Conservation (phyloP, 2,329 filamentous ascomycete species). For the Penicillium sp. region DNA sequence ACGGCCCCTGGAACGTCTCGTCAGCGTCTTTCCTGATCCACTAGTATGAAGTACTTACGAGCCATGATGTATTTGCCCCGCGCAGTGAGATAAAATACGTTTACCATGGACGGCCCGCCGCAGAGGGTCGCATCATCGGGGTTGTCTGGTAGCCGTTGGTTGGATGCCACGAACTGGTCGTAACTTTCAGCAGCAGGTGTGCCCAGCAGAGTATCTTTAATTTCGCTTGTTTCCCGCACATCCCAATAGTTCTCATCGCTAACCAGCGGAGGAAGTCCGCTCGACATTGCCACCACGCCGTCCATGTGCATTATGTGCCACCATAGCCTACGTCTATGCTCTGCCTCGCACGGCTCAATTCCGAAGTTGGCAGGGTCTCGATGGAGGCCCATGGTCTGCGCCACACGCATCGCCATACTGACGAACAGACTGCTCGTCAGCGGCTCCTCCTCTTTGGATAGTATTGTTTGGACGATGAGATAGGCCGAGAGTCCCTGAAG, state of each 20-base stretch:
- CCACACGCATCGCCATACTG: slow-evolving; percentile 51
- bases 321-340: slow-evolving; percentile 52
- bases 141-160: slow-evolving; percentile 41
- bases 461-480: slow-evolving; percentile 52
- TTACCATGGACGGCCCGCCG: slow-evolving; percentile 45
- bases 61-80: slow-evolving; percentile 52
- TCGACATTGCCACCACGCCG: slow-evolving; percentile 54
- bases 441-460: slow-evolving; percentile 54
- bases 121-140: slow-evolving; percentile 48
- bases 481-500: slow-evolving; percentile 52
- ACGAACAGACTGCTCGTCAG: slow-evolving; percentile 54
- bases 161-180: slow-evolving; percentile 37
- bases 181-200: slow-evolving; percentile 44
- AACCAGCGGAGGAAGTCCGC: slow-evolving; percentile 52
- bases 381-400: slow-evolving; percentile 54
- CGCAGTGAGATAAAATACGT: slow-evolving; percentile 49
- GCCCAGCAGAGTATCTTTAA: slow-evolving; percentile 51
- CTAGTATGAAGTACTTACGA: slow-evolving; percentile 34
- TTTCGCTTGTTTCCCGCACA: slow-evolving; percentile 51
- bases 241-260: slow-evolving; percentile 55
- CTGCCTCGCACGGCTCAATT: slow-evolving; percentile 49
- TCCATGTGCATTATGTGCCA: slow-evolving; percentile 56
- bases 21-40: slow-evolving; percentile 2
- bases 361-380: slow-evolving; percentile 55
- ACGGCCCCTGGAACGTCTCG: slow-evolving; percentile 38